Percentiles rank a stretch among this genome's conserved stretches.
Evolutionary conservation across 768 basidiomycete genomes (phyloP).

Genomic region (Hericium erinaceus): DNA sequence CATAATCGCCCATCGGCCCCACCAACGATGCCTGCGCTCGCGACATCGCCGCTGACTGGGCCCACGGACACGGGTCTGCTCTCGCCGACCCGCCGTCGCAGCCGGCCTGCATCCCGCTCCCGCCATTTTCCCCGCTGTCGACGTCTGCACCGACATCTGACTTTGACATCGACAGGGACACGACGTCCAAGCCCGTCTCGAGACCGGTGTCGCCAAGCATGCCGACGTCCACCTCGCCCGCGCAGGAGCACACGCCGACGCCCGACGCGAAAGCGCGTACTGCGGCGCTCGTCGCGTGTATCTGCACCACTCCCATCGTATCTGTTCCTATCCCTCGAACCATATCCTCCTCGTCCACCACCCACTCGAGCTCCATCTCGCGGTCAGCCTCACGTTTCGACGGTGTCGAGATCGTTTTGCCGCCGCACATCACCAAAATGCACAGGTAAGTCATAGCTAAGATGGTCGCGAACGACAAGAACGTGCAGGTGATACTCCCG

Average conservation of each 20-base stretch:
- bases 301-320: neutral
- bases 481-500: neutral
- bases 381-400: neutral
- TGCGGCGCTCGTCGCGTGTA: slow-evolving; percentile 45
- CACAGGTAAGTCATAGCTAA: neutral
- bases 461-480: neutral
- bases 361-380: neutral
- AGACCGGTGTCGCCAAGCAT: slow-evolving; percentile 2
- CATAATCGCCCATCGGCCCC: neutral
- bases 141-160: no score
- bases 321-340: neutral
- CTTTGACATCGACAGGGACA: neutral
- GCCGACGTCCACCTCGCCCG: slow-evolving; percentile 17
- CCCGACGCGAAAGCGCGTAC: slow-evolving; percentile 35
- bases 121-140: neutral
- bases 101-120: neutral
- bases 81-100: neutral
- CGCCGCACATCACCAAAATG: neutral
- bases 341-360: neutral
- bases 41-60: neutral
- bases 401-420: neutral
- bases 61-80: neutral
- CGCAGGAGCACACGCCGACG: slow-evolving; percentile 23
- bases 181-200: neutral
- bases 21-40: neutral